Conservation (phyloP, 495 filamentous ascomycete genomes). For the Collariella sp. region DNA sequence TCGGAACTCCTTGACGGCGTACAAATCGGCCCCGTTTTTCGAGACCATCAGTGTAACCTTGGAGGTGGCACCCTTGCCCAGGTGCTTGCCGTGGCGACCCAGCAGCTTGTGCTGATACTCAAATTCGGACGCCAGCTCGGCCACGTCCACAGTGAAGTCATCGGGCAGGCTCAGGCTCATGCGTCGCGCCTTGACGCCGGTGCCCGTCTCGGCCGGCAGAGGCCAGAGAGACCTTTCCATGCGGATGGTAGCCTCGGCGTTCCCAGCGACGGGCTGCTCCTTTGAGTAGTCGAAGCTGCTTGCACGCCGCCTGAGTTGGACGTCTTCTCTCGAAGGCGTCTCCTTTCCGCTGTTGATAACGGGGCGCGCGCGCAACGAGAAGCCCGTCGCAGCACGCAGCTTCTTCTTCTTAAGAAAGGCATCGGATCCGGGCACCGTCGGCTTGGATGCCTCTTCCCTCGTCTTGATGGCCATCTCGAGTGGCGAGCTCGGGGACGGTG, state of each 20-base stretch:
- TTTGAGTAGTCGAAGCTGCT: conserved; percentile 32
- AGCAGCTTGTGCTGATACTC: conserved; percentile 50
- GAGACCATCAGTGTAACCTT: conserved; percentile 58
- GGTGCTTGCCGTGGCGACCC: conserved; percentile 51
- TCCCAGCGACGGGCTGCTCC: conserved; percentile 4
- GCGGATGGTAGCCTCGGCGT: conserved; percentile 15
- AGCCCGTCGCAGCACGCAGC: conserved; percentile 40
- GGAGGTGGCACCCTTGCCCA: conserved; percentile 66
- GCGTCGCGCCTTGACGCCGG: conserved; percentile 56
- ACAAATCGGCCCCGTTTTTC: conserved; percentile 49
- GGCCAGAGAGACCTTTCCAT: conserved; percentile 38
- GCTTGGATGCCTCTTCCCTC: conserved; percentile 23
- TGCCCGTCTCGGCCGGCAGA: conserved; percentile 50
- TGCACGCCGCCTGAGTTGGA: conserved; percentile 24
- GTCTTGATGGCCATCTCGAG: conserved; percentile 27
- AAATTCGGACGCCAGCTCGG: conserved; percentile 52
- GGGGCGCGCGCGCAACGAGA: conserved; percentile 34
- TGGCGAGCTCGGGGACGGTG: conserved; percentile 43
- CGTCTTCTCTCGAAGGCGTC: conserved; percentile 6
- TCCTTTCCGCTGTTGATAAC: conserved; percentile 15
- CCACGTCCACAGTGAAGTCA: conserved; percentile 55
- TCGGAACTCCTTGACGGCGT: conserved; percentile 74
- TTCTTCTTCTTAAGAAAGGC: conserved; percentile 41
- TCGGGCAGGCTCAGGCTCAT: conserved; percentile 55
- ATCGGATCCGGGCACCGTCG: conserved; percentile 31